Percentiles rank a stretch among this genome's conserved stretches.
These are phyloP conservation scores for Ambrosia trifida DNA, from an alignment of 129 eudicot species.

Conservation along the genomic window DNA sequence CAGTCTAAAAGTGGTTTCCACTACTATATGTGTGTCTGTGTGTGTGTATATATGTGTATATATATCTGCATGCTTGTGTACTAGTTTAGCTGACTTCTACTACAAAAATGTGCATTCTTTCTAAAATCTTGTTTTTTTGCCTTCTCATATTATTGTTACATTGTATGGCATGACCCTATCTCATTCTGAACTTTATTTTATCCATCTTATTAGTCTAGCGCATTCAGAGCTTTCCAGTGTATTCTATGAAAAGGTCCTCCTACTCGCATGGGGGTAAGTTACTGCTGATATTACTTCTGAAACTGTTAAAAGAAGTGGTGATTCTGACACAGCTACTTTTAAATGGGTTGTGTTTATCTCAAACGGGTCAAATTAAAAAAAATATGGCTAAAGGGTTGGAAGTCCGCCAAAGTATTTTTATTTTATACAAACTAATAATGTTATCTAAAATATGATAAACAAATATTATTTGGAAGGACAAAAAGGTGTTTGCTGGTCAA, in stretches of 20 bases:
- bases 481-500: no score
- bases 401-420: not conserved
- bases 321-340: no score
- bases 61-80: not conserved
- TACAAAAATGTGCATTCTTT: no score
- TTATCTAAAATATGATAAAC: no score
- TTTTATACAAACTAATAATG: no score
- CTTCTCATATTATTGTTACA: no score
- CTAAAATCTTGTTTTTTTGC: no score
- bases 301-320: not conserved
- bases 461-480: no score
- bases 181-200: not conserved
- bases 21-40: no score
- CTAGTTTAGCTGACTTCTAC: not conserved
- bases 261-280: conserved; percentile 44
- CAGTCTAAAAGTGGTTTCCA: not conserved
- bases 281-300: not conserved
- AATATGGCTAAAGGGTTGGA: not conserved
- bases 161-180: no score
- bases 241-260: conserved; percentile 41
- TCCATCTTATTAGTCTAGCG: conserved; percentile 30
- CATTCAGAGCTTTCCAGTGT: conserved; percentile 42
- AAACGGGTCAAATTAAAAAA: not conserved
- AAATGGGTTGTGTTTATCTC: not conserved
- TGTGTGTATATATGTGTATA: no score